These are phyloP conservation scores for Zhuliangozyma parablackwelliae DNA, from an alignment of 1,139 yeast species.

Conservation along the genomic window DNA sequence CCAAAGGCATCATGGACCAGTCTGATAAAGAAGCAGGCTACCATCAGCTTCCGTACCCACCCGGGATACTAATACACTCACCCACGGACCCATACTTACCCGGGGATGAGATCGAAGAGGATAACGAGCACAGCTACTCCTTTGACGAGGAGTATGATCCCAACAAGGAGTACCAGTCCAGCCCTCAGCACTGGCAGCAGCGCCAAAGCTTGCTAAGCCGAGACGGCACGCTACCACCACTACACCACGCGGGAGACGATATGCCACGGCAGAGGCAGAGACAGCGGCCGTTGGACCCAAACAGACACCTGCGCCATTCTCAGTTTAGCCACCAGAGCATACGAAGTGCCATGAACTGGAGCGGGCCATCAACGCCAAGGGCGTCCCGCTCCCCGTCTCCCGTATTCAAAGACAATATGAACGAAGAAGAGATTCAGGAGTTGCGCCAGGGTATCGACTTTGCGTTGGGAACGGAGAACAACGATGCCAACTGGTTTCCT, in stretches of 20 bases:
- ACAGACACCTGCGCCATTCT: slow-evolving; percentile 1
- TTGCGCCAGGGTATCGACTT: slow-evolving; percentile 32
- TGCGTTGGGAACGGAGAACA: slow-evolving; percentile 31
- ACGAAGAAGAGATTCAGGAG: slow-evolving; percentile 29
- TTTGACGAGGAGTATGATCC: slow-evolving; percentile 11
- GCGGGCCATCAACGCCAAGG: slow-evolving; percentile 3
- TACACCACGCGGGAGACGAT: not conserved
- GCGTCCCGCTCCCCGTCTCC: slow-evolving; percentile 1
- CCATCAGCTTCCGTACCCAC: no score
- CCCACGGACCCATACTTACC: no score
- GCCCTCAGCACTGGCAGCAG: slow-evolving; percentile 5
- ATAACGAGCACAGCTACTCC: not conserved
- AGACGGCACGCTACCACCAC: no score
- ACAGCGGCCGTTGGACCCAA: no score
- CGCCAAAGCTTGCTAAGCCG: slow-evolving; percentile 2
- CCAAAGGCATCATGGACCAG: no score
- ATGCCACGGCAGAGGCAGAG: no score
- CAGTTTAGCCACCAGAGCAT: slow-evolving; percentile 4
- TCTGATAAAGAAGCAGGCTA: no score
- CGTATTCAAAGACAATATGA: slow-evolving; percentile 3
- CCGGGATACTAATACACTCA: no score
- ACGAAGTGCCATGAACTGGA: slow-evolving; percentile 4
- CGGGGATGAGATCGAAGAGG: no score
- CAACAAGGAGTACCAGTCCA: slow-evolving; percentile 7
- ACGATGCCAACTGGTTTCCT: slow-evolving; percentile 31